Conservation (phyloP, 2,329 filamentous ascomycete species). For the Periconia sp. region DNA sequence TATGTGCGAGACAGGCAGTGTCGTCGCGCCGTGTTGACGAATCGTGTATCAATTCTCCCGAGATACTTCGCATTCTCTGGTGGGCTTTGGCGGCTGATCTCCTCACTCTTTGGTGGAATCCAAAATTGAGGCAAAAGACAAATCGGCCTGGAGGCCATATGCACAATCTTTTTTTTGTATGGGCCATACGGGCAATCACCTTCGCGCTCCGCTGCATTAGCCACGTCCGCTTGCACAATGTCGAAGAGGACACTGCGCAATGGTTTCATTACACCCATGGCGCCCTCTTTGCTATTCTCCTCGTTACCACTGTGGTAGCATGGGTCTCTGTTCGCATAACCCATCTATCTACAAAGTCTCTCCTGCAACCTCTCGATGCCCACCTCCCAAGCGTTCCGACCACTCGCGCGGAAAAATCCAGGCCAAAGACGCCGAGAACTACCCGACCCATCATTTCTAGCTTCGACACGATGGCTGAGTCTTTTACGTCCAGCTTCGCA, state of each 20-base stretch:
- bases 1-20: constrained; percentile 26
- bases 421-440: constrained; percentile 26
- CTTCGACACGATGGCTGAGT: constrained; percentile 39
- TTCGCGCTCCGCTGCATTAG: constrained; percentile 54
- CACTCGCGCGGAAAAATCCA: constrained; percentile 17
- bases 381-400: constrained; percentile 20
- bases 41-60: constrained; percentile 29
- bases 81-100: constrained; percentile 53
- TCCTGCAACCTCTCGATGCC: constrained; percentile 26
- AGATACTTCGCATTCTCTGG: constrained; percentile 17
- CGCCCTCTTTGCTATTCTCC: constrained; percentile 50
- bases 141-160: constrained; percentile 55
- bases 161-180: constrained; percentile 65
- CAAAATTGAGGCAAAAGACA: constrained; percentile 65
- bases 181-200: constrained; percentile 64
- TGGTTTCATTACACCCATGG: constrained; percentile 55
- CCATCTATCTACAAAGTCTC: constrained; percentile 43
- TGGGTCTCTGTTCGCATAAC: constrained; percentile 61
- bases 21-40: constrained; percentile 19
- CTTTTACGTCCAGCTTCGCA: constrained; percentile 45
- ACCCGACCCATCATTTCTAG: constrained; percentile 26
- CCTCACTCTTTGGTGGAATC: constrained; percentile 68
- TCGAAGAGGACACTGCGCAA: background rate
- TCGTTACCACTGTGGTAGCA: constrained; percentile 27
- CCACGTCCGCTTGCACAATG: constrained; percentile 9